Conservation (phyloP, 306 rosid species). For the Inga leiocalycina region DNA sequence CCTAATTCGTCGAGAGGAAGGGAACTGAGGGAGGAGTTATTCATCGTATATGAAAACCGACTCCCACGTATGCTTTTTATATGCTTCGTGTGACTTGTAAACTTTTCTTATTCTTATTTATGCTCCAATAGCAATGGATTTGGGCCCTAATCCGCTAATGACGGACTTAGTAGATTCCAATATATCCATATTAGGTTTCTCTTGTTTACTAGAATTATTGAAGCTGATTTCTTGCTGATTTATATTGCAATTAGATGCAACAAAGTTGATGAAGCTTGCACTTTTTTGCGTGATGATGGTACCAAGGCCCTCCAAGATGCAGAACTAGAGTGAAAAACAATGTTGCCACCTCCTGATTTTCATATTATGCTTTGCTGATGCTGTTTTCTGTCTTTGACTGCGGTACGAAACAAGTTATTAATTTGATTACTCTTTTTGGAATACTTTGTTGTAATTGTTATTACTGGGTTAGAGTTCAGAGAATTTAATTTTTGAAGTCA, state of each 20-base stretch:
- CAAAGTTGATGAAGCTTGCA: background rate
- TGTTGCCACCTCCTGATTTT: background rate
- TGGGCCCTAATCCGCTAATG: no score
- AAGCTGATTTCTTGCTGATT: background rate
- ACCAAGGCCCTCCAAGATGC: background rate
- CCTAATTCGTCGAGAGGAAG: no score
- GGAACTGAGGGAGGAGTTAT: no score
- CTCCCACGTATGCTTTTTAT: no score
- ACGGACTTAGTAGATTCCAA: no score
- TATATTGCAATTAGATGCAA: background rate
- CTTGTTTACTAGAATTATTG: background rate
- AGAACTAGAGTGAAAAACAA: background rate
- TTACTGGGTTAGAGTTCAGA: background rate
- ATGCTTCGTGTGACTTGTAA: no score
- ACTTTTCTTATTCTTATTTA: no score
- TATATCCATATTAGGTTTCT: background rate
- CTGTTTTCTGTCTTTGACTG: constrained; percentile 19
- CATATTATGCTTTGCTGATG: background rate
- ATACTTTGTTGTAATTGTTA: background rate
- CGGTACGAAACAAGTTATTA: constrained; percentile 42
- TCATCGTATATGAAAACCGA: no score
- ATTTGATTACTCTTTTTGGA: background rate
- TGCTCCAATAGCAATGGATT: no score
- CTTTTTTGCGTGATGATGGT: background rate
- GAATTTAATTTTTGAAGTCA: background rate